Base-by-base conservation (phyloP, 2,329 filamentous ascomycete genomes). In the Lasiodiplodia hormozganensis region DNA sequence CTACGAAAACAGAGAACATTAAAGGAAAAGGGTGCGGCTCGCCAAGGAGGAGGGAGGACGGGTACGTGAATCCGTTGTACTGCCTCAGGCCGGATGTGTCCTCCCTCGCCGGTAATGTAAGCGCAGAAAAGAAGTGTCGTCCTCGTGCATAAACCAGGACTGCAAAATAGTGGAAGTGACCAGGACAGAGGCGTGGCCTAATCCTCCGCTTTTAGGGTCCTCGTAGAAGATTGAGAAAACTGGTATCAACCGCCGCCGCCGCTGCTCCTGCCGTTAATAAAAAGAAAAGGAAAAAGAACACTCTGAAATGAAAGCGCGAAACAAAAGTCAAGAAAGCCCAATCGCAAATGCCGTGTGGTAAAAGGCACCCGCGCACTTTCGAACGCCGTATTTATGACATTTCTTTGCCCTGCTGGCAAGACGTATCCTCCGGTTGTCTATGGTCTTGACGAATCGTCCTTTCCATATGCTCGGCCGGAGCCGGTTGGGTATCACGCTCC, bases 341-440 rank as follows among this genome's bases (percentile, higher is more conserved):
- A 38, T 43, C 47, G 47, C 56, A 56, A 49, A 60, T 68, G 65
- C 56, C 65, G 65, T 60, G 47, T 54, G 43, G 34, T 62, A 62
- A 43, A 34, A 62, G 47, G 49, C 65, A 68, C 53, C 65, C 65
- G 31, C 65, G 58, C 58, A 62, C 57, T 68, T 54, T 68, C 67
- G 57, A 68, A 68, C 67, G 67, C 67, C 67, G 67, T 68, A 65
- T 68, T 56, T 68, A 58, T 62, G 58, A 68, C 60, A 65, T 62
- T 64, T 28, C 38, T 64, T 38, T 51, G 57, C 67, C 49, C 43
- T 52, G 23, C 25, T 28, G 58, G 36, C 52, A 57, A 64, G 49
- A 54, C 60, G 58, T 65, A 56, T 64, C 67, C 67, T 62, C 60
- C 58, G 58, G 58, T 62, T 12, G 60, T 64, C 57, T 64, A 68